Percentiles rank a stretch among this genome's conserved stretches.
phyloP scores from a whole-genome alignment of 2,329 filamentous ascomycete genomes.

The Sodiomyces alkalinus region DNA sequence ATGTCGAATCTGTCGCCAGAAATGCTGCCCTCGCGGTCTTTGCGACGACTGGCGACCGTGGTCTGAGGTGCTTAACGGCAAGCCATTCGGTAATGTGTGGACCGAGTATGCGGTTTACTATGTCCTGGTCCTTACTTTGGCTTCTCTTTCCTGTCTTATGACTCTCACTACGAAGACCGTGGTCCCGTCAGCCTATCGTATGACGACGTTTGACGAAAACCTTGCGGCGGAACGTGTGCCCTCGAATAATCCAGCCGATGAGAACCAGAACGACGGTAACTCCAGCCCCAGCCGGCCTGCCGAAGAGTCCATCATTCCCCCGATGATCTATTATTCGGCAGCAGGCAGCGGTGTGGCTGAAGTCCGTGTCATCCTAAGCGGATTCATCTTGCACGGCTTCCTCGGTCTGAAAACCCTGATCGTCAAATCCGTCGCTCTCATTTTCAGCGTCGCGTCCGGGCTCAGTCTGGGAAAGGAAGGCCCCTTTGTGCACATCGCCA shows the following conservation, averaged over 20 bases:
- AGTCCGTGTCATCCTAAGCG: constrained; percentile 93
- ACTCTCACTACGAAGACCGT: constrained; percentile 88
- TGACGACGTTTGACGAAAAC: constrained; percentile 87
- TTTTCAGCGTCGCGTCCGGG: constrained; percentile 83
- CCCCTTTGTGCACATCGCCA: constrained; percentile 93
- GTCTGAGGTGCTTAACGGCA: constrained; percentile 31
- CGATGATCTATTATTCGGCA: constrained; percentile 90
- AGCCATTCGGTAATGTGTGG: constrained; percentile 35
- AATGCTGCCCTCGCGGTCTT: constrained; percentile 37
- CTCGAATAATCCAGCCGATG: constrained; percentile 16
- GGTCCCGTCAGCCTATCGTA: constrained; percentile 73
- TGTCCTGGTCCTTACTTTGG: constrained; percentile 51
- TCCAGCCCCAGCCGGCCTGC: constrained; percentile 25
- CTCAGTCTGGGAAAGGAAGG: constrained; percentile 89
- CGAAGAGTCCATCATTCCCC: constrained; percentile 29
- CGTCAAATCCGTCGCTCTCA: constrained; percentile 68
- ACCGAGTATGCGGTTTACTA: constrained; percentile 72
- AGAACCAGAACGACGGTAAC: constrained; percentile 26
- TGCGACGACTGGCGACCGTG: constrained; percentile 43
- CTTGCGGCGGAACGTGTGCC: constrained; percentile 49
- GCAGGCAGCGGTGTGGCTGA: constrained; percentile 94
- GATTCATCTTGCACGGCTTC: constrained; percentile 93
- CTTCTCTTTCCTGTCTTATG: constrained; percentile 59
- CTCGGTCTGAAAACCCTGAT: constrained; percentile 75
- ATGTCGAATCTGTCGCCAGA: constrained; percentile 17